Evolutionary conservation across 495 filamentous ascomycete genomes (phyloP).

Genomic region (Durotheca rogersii): DNA sequence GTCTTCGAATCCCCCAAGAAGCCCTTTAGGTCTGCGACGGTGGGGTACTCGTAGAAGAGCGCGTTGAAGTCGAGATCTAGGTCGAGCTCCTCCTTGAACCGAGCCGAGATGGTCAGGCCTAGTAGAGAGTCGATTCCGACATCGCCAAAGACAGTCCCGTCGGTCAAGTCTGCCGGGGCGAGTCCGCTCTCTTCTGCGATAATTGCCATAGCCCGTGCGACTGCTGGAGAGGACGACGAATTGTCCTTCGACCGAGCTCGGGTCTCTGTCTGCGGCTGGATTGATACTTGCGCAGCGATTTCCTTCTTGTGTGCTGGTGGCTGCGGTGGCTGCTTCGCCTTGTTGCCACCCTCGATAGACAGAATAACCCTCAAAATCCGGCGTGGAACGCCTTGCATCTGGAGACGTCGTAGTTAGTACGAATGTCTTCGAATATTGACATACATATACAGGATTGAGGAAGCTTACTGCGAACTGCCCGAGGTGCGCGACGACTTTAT

Average conservation of each 20-base stretch:
- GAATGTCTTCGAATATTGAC: no score
- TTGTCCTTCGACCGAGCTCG: no score
- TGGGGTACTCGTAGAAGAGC: conserved; percentile 58
- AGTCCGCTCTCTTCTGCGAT: conserved; percentile 51
- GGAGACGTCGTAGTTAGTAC: not conserved
- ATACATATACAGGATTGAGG: no score
- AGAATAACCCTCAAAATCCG: conserved; percentile 25
- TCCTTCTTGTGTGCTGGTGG: not conserved
- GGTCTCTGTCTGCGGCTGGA: no score
- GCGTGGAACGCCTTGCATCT: conserved; percentile 17
- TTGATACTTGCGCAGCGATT: no score
- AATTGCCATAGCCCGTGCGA: conserved; percentile 24
- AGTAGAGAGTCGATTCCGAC: conserved; percentile 47
- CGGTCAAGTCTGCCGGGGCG: conserved; percentile 39
- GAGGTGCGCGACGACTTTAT: conserved; percentile 39
- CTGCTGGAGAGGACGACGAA: no score
- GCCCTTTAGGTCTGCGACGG: conserved; percentile 42
- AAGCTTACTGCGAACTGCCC: conserved; percentile 1
- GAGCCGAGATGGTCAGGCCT: conserved; percentile 37
- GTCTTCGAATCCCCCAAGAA: conserved; percentile 25
- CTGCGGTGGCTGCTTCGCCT: not conserved
- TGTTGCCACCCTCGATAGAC: not conserved
- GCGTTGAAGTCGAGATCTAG: conserved; percentile 54
- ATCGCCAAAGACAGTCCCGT: conserved; percentile 42
- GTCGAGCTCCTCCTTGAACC: conserved; percentile 42